Conservation (phyloP, 2,329 filamentous ascomycete genomes). For the Sordariomycetes sp. region DNA sequence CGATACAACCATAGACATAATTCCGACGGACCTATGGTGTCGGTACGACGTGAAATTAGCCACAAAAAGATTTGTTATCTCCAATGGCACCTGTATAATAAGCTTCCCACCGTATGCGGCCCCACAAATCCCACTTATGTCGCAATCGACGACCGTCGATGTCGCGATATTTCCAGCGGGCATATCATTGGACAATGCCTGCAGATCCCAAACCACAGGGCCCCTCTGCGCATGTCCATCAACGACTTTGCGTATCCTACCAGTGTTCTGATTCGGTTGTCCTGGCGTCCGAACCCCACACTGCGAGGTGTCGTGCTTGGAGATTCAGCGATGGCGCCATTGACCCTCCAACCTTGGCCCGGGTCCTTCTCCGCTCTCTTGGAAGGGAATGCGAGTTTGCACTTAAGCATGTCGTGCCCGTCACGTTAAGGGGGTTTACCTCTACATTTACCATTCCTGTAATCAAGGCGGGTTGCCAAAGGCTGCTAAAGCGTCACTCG, state of each 20-base stretch:
- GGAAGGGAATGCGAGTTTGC: not conserved
- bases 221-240: not conserved
- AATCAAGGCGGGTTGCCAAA: not conserved
- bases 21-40: no score
- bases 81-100: no score
- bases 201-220: not conserved
- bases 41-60: no score
- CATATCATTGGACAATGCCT: not conserved
- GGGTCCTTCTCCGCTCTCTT: not conserved
- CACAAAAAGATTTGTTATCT: no score
- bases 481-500: not conserved
- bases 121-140: not conserved
- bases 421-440: not conserved
- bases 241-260: not conserved
- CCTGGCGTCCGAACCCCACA: not conserved
- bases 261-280: not conserved
- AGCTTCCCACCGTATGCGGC: no score
- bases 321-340: not conserved
- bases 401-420: not conserved
- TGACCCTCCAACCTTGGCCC: not conserved
- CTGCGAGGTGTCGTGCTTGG: not conserved
- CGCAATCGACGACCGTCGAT: not conserved
- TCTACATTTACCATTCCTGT: not conserved
- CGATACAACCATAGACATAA: no score
- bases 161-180: not conserved